Conservation (phyloP, 768 basidiomycete genomes). For the Paxillus rubicundulus region DNA sequence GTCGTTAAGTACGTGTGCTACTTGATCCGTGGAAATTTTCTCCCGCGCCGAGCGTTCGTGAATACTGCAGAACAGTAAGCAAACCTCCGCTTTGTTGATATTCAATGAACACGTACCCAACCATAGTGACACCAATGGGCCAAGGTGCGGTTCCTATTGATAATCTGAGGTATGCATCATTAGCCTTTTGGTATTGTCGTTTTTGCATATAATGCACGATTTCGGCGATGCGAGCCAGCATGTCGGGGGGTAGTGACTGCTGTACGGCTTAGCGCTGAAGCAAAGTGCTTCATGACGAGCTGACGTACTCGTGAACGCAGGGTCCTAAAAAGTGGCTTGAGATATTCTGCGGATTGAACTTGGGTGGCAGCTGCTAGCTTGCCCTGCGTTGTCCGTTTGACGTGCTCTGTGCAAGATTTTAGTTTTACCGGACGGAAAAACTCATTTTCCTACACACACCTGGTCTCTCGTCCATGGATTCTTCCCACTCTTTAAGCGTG, state of each 20-base stretch:
- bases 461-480: slow-evolving; percentile 90
- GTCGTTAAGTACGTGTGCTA: slow-evolving; percentile 97
- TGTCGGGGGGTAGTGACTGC: slow-evolving; percentile 77
- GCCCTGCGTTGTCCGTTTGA: slow-evolving; percentile 88
- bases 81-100: background rate
- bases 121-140: slow-evolving; percentile 99
- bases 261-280: slow-evolving; percentile 9
- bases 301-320: slow-evolving; percentile 80
- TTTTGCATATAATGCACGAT: slow-evolving; percentile 97
- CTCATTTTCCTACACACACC: slow-evolving; percentile 44
- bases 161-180: slow-evolving; percentile 94
- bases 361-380: slow-evolving; percentile 94
- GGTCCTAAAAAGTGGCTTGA: slow-evolving; percentile 94
- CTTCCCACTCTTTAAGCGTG: slow-evolving; percentile 93
- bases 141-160: slow-evolving; percentile 99
- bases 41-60: slow-evolving; percentile 98
- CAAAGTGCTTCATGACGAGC: background rate
- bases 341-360: slow-evolving; percentile 91
- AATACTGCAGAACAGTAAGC: slow-evolving; percentile 51
- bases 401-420: slow-evolving; percentile 50
- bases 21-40: slow-evolving; percentile 95
- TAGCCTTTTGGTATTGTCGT: slow-evolving; percentile 92
- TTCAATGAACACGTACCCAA: slow-evolving; percentile 62
- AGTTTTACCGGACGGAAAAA: background rate
- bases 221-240: slow-evolving; percentile 84